Evolutionary conservation across 805 yeast genomes (phyloP), one percentile per base, ranked within the genome.

Genomic region (Spathaspora boniae): DNA sequence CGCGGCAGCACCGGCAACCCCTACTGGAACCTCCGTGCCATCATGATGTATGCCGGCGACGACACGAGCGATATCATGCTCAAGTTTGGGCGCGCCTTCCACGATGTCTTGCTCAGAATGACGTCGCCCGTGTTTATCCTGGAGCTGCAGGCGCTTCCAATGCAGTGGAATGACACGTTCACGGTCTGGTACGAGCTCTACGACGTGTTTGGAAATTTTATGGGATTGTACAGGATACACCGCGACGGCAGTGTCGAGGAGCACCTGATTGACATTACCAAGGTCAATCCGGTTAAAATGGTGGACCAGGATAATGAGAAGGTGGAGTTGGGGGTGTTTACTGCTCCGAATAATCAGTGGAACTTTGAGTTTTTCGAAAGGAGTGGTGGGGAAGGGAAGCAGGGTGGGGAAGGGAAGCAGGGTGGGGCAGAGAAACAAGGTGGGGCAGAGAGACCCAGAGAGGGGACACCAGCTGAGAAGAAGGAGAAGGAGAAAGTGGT

Each of bases 161-260:
- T 53, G 8, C 25, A 37, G 11, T 62, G 66, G 67, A 43, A 46
- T 8, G 66, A 61, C 42, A 24, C 53, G 4, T 65, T 66, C 37
- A 35, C 46, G 4, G 44, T 53, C 12, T 64, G 69, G 68, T 62
- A 47, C 36, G 71, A 65, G 41, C 26, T 63, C 7, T 67, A 64
- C 41, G 60, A 63, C 40, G 44, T 42, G 36, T 38, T 36, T 19
- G 72, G 71, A 1, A 45, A 54, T 19, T 52, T 66, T n/a, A 15
- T 53, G 24, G 45, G 43, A 4, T 27, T 65, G 9, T 37, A 54
- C 5, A 53, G 52, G 24, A 37, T 66, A 1, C 34, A 42, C 4
- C 46, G 61, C 31, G 56, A 55, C 33, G 60, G 62, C 3, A 16
- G 25, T 3, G 33, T 37, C 1, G 27, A 30, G 4, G 33, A 38